Percentiles rank a stretch among this genome's conserved stretches.
phyloP scores from a whole-genome alignment of 179 eudicot genomes.

The Amaranthus tricolor region DNA sequence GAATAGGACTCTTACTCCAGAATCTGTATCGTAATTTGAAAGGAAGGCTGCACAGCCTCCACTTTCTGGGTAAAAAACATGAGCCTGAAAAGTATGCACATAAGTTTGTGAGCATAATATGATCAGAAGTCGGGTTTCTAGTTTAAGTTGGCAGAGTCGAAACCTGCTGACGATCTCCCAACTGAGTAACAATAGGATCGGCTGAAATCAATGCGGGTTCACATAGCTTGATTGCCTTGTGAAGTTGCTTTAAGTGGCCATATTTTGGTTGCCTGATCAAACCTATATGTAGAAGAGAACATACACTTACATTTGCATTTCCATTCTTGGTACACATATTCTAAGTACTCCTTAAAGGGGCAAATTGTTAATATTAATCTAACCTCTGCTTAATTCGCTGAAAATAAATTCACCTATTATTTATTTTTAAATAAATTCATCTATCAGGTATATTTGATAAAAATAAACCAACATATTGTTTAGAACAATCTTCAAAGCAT shows the following conservation, averaged over 20 bases:
- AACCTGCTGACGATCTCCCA: constrained; percentile 86
- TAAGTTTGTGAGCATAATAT: constrained; percentile 13
- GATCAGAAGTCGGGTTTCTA: constrained; percentile 1
- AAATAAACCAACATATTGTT: neutral
- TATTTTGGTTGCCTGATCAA: constrained; percentile 87
- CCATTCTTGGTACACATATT: neutral
- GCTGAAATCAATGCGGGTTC: constrained; percentile 79
- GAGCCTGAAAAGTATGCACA: constrained; percentile 56
- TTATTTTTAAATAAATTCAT: no score
- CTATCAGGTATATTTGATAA: no score
- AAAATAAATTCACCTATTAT: no score
- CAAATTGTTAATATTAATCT: no score
- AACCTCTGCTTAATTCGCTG: no score
- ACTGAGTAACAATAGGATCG: constrained; percentile 74
- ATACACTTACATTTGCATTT: neutral
- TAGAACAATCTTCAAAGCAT: no score
- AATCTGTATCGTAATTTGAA: constrained; percentile 64
- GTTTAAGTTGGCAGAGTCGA: neutral
- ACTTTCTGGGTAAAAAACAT: constrained; percentile 61
- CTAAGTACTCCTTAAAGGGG: no score
- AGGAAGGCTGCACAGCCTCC: constrained; percentile 93
- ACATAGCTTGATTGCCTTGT: constrained; percentile 77
- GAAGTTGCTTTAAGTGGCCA: constrained; percentile 92
- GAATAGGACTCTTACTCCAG: constrained; percentile 66
- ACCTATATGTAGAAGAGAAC: constrained; percentile 42